phyloP scores from a whole-genome alignment of 805 yeast genomes.

The Myxozyma nipponensis region DNA sequence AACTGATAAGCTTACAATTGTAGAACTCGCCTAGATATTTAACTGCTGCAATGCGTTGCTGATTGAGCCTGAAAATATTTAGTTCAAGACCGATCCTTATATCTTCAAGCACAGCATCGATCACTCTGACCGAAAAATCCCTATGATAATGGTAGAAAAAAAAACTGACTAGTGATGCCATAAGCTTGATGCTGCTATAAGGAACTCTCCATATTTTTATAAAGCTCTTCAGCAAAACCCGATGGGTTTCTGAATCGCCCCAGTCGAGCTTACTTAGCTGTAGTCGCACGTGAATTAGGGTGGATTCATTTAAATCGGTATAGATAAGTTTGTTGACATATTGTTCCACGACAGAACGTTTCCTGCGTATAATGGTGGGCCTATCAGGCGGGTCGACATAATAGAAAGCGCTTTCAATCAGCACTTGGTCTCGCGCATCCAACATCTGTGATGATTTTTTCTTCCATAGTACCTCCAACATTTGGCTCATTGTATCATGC shows the following conservation, averaged over 20 bases:
- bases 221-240: constrained; percentile 45
- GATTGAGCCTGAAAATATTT: constrained; percentile 55
- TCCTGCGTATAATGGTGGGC: constrained; percentile 27
- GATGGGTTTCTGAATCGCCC: constrained; percentile 39
- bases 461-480: constrained; percentile 54
- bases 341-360: constrained; percentile 33
- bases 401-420: constrained; percentile 48
- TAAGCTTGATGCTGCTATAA: constrained; percentile 50
- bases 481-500: constrained; percentile 54
- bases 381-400: constrained; percentile 44
- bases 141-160: constrained; percentile 39
- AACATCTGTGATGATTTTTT: constrained; percentile 50
- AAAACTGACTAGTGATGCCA: constrained; percentile 51
- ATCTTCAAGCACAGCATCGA: constrained; percentile 66
- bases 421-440: constrained; percentile 52
- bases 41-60: constrained; percentile 58
- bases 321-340: constrained; percentile 52
- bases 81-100: constrained; percentile 62
- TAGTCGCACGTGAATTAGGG: constrained; percentile 38
- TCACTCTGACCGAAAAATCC: constrained; percentile 43
- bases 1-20: constrained; percentile 47
- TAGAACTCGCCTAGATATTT: constrained; percentile 57
- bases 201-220: constrained; percentile 58
- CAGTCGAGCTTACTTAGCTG: constrained; percentile 48
- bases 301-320: constrained; percentile 45